These are phyloP conservation scores for Aspergillus sp. DNA, from an alignment of 2,329 filamentous ascomycete genomes.

Conservation along the genomic window DNA sequence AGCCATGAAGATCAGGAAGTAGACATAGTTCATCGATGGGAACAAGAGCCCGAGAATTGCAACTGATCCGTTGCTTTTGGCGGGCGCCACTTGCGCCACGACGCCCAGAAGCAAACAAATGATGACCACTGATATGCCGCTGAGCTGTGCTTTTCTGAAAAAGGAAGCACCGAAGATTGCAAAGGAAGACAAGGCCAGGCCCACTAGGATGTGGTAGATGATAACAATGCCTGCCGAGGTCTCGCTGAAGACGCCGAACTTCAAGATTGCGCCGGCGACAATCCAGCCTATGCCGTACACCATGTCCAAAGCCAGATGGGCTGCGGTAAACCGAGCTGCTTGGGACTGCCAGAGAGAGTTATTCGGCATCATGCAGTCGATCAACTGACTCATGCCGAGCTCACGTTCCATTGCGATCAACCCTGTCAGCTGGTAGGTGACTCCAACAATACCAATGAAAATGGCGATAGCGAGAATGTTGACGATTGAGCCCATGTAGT, in stretches of 20 bases:
- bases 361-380: constrained; percentile 90
- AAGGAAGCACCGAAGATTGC: too few species aligned
- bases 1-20: constrained; percentile 73
- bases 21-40: constrained; percentile 83
- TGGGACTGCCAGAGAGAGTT: constrained; percentile 72
- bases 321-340: constrained; percentile 71
- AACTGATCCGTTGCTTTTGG: constrained; percentile 62
- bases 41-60: constrained; percentile 74
- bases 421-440: constrained; percentile 84
- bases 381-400: constrained; percentile 79
- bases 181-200: constrained; percentile 50
- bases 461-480: constrained; percentile 66
- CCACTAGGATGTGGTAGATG: constrained; percentile 74
- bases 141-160: too few species aligned
- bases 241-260: constrained; percentile 61
- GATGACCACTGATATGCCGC: too few species aligned
- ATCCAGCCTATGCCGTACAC: constrained; percentile 84
- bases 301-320: constrained; percentile 76
- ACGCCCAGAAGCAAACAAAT: too few species aligned
- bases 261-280: constrained; percentile 66
- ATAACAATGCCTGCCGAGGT: constrained; percentile 66
- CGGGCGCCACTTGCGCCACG: constrained; percentile 70
- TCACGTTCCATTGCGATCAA: constrained; percentile 84
- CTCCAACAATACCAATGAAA: constrained; percentile 59
- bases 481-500: constrained; percentile 72